These are phyloP conservation scores for Clarireedia paspali DNA, from an alignment of 2,329 filamentous ascomycete genomes.

Conservation along the genomic window DNA sequence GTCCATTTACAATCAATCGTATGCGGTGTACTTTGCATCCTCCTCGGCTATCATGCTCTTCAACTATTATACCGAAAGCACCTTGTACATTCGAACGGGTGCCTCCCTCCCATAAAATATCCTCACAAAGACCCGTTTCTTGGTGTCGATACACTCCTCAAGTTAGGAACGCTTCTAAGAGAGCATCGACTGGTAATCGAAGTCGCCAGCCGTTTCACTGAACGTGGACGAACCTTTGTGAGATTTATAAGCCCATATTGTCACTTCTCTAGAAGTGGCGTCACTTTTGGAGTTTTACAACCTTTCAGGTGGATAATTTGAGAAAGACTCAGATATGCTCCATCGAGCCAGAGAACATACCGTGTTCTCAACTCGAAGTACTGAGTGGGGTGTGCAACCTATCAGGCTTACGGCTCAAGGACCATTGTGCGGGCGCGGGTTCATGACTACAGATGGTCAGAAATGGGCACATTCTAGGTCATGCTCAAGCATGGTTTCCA, in stretches of 20 bases:
- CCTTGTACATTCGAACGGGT: not conserved
- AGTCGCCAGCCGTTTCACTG: not conserved
- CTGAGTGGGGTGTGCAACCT: slow-evolving; percentile 39
- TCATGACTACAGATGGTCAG: slow-evolving; percentile 11
- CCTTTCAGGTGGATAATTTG: not conserved
- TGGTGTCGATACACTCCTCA: slow-evolving; percentile 39
- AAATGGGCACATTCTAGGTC: slow-evolving; percentile 19
- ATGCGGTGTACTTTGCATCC: not conserved
- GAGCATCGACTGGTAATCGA: slow-evolving; percentile 5
- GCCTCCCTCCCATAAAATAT: not conserved
- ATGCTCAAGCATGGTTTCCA: slow-evolving; percentile 45
- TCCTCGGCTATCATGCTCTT: not conserved
- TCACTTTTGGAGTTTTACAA: not conserved
- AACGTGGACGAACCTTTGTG: not conserved
- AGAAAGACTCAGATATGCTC: slow-evolving; percentile 35
- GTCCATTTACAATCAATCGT: no score
- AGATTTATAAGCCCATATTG: no score
- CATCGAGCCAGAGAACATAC: slow-evolving; percentile 45
- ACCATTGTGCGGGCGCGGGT: slow-evolving; percentile 9
- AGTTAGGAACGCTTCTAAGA: slow-evolving; percentile 32
- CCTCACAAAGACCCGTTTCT: slow-evolving; percentile 42
- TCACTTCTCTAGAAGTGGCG: no score
- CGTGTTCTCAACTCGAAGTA: slow-evolving; percentile 42
- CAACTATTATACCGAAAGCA: not conserved
- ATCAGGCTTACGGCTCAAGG: not conserved